phyloP scores from a whole-genome alignment of 495 filamentous ascomycete species.

The Cudoniella acicularis region DNA sequence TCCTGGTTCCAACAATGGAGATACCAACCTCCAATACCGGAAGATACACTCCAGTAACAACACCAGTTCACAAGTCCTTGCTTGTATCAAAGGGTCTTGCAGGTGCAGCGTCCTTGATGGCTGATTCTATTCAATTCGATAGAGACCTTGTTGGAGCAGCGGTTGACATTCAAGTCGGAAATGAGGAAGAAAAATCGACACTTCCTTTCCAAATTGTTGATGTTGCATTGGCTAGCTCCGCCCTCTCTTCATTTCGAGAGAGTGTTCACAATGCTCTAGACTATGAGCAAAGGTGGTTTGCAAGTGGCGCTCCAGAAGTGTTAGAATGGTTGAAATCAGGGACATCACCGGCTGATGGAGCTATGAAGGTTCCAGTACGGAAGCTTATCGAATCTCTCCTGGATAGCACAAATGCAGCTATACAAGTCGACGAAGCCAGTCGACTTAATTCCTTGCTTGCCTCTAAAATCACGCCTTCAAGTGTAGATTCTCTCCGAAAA shows the following conservation, averaged over 20 bases:
- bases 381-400: slow-evolving; percentile 65
- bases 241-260: slow-evolving; percentile 61
- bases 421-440: slow-evolving; percentile 45
- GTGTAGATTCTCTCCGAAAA: slow-evolving; percentile 47
- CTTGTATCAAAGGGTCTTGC: slow-evolving; percentile 64
- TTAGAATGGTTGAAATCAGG: slow-evolving; percentile 64
- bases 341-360: slow-evolving; percentile 35
- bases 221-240: slow-evolving; percentile 50
- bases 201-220: slow-evolving; percentile 47
- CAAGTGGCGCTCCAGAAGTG: slow-evolving; percentile 61
- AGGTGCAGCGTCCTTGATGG: slow-evolving; percentile 38
- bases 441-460: slow-evolving; percentile 27
- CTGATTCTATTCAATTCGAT: slow-evolving; percentile 33
- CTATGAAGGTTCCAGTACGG: slow-evolving; percentile 58
- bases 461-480: slow-evolving; percentile 35
- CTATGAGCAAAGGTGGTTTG: slow-evolving; percentile 71
- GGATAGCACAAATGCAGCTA: slow-evolving; percentile 49
- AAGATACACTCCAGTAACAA: slow-evolving; percentile 59
- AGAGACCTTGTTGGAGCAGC: slow-evolving; percentile 34
- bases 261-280: slow-evolving; percentile 62
- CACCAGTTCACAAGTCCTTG: slow-evolving; percentile 82
- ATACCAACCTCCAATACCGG: slow-evolving; percentile 58
- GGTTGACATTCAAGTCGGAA: slow-evolving; percentile 38
- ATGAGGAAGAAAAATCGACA: slow-evolving; percentile 27
- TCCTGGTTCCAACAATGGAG: slow-evolving; percentile 71